A percentile compares a stretch with the other conserved stretches of the same genome.
phyloP scores from a whole-genome alignment of 1,139 yeast genomes.

The Yamadazyma atmosphaerica region DNA sequence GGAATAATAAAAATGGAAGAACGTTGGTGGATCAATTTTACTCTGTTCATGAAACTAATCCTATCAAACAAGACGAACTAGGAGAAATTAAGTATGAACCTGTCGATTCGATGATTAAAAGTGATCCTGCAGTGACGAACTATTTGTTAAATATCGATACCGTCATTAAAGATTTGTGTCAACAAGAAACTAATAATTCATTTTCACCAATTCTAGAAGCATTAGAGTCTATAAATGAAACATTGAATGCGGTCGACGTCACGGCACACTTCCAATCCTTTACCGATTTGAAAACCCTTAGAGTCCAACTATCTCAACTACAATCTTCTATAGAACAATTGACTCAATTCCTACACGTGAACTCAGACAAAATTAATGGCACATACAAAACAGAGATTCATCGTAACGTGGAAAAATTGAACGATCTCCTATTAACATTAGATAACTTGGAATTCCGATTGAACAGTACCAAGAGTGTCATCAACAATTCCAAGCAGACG shows the following conservation, averaged over 20 bases:
- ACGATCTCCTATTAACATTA: conserved; percentile 27
- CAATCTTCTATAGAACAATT: conserved; percentile 12
- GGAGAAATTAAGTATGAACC: conserved; percentile 7
- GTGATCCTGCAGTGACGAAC: conserved; percentile 25
- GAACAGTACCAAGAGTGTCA: conserved; percentile 22
- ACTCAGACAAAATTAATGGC: conserved; percentile 14
- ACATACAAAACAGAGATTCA: conserved; percentile 29
- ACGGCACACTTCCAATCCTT: conserved; percentile 3
- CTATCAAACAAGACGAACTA: conserved; percentile 9
- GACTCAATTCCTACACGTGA: conserved; percentile 5
- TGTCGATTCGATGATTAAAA: conserved; percentile 11
- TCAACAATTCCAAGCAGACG: conserved; percentile 27
- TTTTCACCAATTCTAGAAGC: conserved; percentile 15
- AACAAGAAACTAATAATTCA: conserved; percentile 1
- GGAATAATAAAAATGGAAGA: conserved; percentile 15
- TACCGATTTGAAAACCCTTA: conserved; percentile 11
- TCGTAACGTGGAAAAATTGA: conserved; percentile 28
- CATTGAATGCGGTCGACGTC: conserved; percentile 6
- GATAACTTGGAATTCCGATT: conserved; percentile 30
- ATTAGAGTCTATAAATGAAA: conserved; percentile 13
- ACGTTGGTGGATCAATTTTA: conserved; percentile 46
- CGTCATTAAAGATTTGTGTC: conserved; percentile 21
- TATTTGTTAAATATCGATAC: conserved; percentile 37
- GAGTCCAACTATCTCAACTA: conserved; percentile 7
- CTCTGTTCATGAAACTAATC: conserved; percentile 12